A percentile compares a stretch with the other conserved stretches of the same genome.
These are phyloP conservation scores for Avena atlantica DNA, from an alignment of 176 grass and related monocot genomes.

Conservation along the genomic window DNA sequence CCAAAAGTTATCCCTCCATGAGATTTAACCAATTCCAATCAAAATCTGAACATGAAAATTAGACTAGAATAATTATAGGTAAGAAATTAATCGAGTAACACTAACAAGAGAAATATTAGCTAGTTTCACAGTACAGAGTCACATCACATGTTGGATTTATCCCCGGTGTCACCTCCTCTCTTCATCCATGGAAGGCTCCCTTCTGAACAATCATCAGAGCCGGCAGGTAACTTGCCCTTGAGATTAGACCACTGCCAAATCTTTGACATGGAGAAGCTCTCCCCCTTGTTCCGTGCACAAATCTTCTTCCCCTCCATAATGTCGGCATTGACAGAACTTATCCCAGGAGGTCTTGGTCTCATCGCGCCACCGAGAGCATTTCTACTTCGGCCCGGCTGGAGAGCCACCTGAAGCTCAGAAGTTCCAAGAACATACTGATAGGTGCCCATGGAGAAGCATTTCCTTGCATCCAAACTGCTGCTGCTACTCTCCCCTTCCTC, in stretches of 20 bases:
- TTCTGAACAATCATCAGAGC: slow-evolving; percentile 61
- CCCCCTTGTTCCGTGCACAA: slow-evolving; percentile 67
- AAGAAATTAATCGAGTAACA: slow-evolving; percentile 43
- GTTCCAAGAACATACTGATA: slow-evolving; percentile 85
- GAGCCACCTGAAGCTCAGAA: slow-evolving; percentile 73
- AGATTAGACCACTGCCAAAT: slow-evolving; percentile 93
- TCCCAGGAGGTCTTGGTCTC: slow-evolving; percentile 44
- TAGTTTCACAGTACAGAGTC: slow-evolving; percentile 52
- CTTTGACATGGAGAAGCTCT: slow-evolving; percentile 91
- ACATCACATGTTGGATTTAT: slow-evolving; percentile 55
- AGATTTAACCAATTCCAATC: slow-evolving; percentile 42
- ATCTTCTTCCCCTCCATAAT: slow-evolving; percentile 75
- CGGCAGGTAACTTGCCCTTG: slow-evolving; percentile 61
- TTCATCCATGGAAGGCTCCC: slow-evolving; percentile 72
- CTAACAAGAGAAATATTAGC: slow-evolving; percentile 46
- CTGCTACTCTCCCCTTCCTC: slow-evolving; percentile 84
- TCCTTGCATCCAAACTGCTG: slow-evolving; percentile 93
- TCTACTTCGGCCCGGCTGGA: slow-evolving; percentile 39
- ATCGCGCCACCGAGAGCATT: slow-evolving; percentile 32
- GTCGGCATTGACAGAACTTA: slow-evolving; percentile 54
- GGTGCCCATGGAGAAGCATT: slow-evolving; percentile 90
- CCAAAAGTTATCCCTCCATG: slow-evolving; percentile 36
- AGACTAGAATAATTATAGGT: slow-evolving; percentile 52
- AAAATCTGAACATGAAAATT: slow-evolving; percentile 47
- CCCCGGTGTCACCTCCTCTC: slow-evolving; percentile 42